A percentile compares a stretch with the other conserved stretches of the same genome.
Conservation (phyloP, 306 rosid species). For the Cicer yamashitae region DNA sequence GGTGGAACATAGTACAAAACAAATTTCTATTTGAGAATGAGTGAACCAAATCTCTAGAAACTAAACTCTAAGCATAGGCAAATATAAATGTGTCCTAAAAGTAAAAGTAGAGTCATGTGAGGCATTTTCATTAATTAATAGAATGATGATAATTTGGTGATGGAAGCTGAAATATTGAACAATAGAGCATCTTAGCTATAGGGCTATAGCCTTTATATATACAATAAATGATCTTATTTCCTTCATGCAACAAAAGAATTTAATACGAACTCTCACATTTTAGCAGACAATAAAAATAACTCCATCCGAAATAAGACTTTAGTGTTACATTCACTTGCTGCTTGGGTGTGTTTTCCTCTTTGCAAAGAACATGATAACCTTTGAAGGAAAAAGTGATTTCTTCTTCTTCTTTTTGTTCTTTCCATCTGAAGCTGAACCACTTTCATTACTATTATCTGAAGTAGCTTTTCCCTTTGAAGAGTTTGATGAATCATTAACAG, state of each 20-base stretch:
- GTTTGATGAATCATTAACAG: slow-evolving; percentile 44
- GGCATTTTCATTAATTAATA: not conserved
- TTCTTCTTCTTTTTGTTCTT: slow-evolving; percentile 79
- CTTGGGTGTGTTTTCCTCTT: slow-evolving; percentile 63
- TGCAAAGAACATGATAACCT: slow-evolving; percentile 81
- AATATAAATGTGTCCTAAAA: too few species aligned
- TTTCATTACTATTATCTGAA: slow-evolving; percentile 40
- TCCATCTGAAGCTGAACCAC: slow-evolving; percentile 55
- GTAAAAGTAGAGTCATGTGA: too few species aligned
- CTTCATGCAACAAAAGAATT: slow-evolving; percentile 32
- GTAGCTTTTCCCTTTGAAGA: slow-evolving; percentile 50
- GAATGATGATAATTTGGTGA: not conserved
- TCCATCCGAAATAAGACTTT: slow-evolving; percentile 16
- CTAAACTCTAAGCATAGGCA: too few species aligned
- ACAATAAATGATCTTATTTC: slow-evolving; percentile 33
- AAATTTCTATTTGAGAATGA: too few species aligned
- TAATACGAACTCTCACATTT: slow-evolving; percentile 35
- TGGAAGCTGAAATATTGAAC: slow-evolving; percentile 15
- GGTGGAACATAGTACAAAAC: too few species aligned
- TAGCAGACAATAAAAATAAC: slow-evolving; percentile 8
- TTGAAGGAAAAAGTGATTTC: slow-evolving; percentile 69
- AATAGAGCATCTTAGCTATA: slow-evolving; percentile 9
- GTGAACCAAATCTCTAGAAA: too few species aligned
- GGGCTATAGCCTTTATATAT: slow-evolving; percentile 7
- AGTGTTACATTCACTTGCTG: slow-evolving; percentile 53